A percentile compares a stretch with the other conserved stretches of the same genome.
Conservation (phyloP, 495 filamentous ascomycete genomes). For the Collariella sp. region DNA sequence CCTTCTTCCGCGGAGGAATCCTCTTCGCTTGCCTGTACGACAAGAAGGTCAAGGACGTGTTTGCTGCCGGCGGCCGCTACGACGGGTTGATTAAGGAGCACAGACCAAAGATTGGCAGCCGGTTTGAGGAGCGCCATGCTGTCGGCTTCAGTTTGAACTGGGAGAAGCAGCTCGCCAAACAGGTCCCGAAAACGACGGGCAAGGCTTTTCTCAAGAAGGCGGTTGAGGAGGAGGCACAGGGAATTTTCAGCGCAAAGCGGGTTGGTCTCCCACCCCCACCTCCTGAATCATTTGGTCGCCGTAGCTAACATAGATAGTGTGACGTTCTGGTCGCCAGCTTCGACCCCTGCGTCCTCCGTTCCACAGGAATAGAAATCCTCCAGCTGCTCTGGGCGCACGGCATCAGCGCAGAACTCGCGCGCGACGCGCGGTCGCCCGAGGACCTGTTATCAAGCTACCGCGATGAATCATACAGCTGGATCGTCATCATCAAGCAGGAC, state of each 20-base stretch:
- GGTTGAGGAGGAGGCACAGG: conserved; percentile 43
- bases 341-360: conserved; percentile 65
- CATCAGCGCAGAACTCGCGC: conserved; percentile 84
- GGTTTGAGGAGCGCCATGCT: conserved; percentile 53
- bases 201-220: conserved; percentile 61
- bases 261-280: conserved; percentile 41
- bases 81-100: conserved; percentile 74
- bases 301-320: conserved; percentile 44
- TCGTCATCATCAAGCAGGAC: conserved; percentile 78
- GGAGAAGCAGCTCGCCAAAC: conserved; percentile 66
- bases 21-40: conserved; percentile 91
- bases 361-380: conserved; percentile 65
- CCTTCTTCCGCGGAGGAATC: conserved; percentile 81
- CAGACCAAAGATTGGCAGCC: conserved; percentile 47
- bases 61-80: conserved; percentile 91
- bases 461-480: conserved; percentile 73
- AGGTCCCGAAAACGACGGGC: conserved; percentile 48
- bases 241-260: conserved; percentile 54
- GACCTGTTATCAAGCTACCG: conserved; percentile 63
- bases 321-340: conserved; percentile 87
- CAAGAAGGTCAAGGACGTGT: conserved; percentile 70
- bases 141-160: conserved; percentile 91
- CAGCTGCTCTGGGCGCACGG: conserved; percentile 73
- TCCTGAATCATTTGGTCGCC: background rate
- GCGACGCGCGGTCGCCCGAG: conserved; percentile 64